Percentiles rank a stretch among this genome's conserved stretches.
Conservation (phyloP, 352 stramenopile species). For the Peronosclerospora sorghi region DNA sequence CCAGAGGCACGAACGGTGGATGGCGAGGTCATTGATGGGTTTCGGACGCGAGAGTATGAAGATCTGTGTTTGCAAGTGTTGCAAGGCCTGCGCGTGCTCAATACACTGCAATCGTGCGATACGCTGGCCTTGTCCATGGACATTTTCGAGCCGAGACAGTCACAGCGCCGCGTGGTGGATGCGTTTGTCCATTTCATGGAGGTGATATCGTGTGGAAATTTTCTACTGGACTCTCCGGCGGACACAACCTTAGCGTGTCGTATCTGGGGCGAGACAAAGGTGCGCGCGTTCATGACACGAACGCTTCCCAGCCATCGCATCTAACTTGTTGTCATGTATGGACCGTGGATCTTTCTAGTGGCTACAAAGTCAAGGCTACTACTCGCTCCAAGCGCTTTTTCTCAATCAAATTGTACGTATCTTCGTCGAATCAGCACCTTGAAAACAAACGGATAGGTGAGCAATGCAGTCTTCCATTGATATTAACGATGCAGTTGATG, state of each 20-base stretch:
- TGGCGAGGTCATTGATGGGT: constrained; percentile 39
- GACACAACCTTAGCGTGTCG: constrained; percentile 23
- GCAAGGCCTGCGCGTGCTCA: constrained; percentile 35
- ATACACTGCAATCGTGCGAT: constrained; percentile 61
- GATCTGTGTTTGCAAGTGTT: constrained; percentile 27
- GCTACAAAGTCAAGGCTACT: constrained; percentile 49
- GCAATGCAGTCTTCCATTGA: background rate
- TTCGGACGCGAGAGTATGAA: constrained; percentile 38
- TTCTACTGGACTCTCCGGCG: constrained; percentile 30
- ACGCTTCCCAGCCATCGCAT: too few species aligned
- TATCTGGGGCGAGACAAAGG: constrained; percentile 41
- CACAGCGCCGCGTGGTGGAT: too few species aligned
- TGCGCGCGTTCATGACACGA: constrained; percentile 1
- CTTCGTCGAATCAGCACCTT: background rate
- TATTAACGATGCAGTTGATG: background rate
- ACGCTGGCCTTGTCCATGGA: constrained; percentile 40
- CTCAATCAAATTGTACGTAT: constrained; percentile 66
- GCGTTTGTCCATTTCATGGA: constrained; percentile 38
- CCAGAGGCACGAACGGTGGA: constrained; percentile 34
- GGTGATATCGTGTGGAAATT: constrained; percentile 38
- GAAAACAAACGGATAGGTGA: background rate
- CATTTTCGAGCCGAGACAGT: constrained; percentile 20
- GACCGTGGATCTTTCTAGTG: constrained; percentile 26
- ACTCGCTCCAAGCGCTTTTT: constrained; percentile 49
- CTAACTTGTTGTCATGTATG: background rate